Evolutionary conservation across 441 rosid genomes (phyloP).

Genomic region (Macaranga tanarius): DNA sequence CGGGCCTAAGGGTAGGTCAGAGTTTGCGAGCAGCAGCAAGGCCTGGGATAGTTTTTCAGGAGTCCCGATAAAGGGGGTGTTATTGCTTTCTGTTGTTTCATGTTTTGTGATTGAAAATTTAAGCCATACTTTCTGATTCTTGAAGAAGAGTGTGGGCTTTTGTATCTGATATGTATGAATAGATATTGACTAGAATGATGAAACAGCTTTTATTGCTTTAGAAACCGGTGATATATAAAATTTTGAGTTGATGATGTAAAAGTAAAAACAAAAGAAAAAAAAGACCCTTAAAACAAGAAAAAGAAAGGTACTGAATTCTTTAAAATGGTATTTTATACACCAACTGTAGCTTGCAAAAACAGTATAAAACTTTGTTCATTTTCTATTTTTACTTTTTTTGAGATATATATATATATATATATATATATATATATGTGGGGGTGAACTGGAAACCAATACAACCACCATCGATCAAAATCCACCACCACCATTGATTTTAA

Average conservation of each 20-base stretch:
- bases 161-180: conserved; percentile 1
- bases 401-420: too few relatives aligned
- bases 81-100: conserved; percentile 14
- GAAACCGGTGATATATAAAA: conserved; percentile 9
- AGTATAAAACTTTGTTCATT: conserved; percentile 1
- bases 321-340: not conserved
- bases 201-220: conserved; percentile 8
- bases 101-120: conserved; percentile 21
- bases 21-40: not conserved
- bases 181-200: conserved; percentile 22
- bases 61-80: conserved; percentile 23
- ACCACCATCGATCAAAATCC: conserved; percentile 19
- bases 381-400: too few relatives aligned
- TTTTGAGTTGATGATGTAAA: not conserved
- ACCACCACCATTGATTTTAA: conserved; percentile 26
- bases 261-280: not conserved
- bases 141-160: conserved; percentile 14
- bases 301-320: not conserved
- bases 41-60: not conserved
- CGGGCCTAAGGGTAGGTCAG: not conserved
- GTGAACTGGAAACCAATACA: conserved; percentile 35
- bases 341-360: not conserved
- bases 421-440: too few relatives aligned
- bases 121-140: conserved; percentile 18
- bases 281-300: not conserved